phyloP scores from a whole-genome alignment of 768 basidiomycete genomes.

The Fomitopsis pulvina region DNA sequence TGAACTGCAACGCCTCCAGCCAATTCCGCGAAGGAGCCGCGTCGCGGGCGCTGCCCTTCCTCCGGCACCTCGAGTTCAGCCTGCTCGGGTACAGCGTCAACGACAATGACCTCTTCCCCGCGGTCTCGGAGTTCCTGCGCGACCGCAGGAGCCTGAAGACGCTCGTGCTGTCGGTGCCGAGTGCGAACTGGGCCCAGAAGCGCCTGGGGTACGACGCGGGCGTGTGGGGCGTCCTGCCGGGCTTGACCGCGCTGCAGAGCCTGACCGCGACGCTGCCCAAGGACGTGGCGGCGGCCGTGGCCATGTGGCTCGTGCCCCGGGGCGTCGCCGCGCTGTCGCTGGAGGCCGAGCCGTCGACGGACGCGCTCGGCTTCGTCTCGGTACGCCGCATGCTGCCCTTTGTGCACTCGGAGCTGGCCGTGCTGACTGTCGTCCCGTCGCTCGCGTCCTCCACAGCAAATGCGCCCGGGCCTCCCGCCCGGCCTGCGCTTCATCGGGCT shows the following conservation, averaged over 20 bases:
- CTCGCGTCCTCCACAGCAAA: conserved; percentile 36
- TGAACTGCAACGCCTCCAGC: conserved; percentile 43
- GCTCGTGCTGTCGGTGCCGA: conserved; percentile 35
- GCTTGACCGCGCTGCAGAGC: conserved; percentile 42
- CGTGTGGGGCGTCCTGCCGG: conserved; percentile 65
- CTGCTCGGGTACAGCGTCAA: conserved; percentile 19
- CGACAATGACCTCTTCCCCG: conserved; percentile 64
- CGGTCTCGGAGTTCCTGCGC: conserved; percentile 60
- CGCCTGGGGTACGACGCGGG: conserved; percentile 62
- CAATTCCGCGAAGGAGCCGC: conserved; percentile 37
- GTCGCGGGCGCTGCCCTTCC: conserved; percentile 44
- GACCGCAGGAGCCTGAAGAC: conserved; percentile 45
- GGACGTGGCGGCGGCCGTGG: conserved; percentile 56
- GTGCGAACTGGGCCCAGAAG: conserved; percentile 36
- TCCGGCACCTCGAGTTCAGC: conserved; percentile 54
- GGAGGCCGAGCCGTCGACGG: conserved; percentile 18
- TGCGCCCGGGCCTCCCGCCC: conserved; percentile 51
- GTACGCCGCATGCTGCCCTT: conserved; percentile 8
- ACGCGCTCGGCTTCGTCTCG: conserved; percentile 22
- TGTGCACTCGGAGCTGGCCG: background rate
- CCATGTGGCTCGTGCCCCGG: conserved; percentile 60
- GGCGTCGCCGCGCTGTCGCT: conserved; percentile 24
- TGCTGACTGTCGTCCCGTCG: background rate
- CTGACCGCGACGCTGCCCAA: conserved; percentile 57
- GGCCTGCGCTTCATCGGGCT: conserved; percentile 49